Conservation (phyloP, 768 basidiomycete species). For the Mycena rebaudengoi region DNA sequence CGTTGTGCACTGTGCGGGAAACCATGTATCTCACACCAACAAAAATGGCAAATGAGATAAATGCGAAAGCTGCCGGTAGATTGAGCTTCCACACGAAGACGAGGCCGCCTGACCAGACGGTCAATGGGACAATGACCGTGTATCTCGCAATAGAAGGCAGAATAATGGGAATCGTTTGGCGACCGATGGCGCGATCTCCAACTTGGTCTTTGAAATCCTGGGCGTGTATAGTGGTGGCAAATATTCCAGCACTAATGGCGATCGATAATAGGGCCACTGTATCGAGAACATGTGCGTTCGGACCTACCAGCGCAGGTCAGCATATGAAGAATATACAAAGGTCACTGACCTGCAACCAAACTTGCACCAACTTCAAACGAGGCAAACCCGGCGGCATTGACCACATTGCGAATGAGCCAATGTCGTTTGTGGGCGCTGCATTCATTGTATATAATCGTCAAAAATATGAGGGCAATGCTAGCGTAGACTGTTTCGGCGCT, state of each 20-base stretch:
- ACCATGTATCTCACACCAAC: slow-evolving; percentile 24
- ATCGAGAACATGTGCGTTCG: slow-evolving; percentile 34
- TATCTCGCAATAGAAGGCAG: slow-evolving; percentile 44
- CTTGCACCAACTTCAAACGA: slow-evolving; percentile 49
- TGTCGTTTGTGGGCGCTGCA: slow-evolving; percentile 40
- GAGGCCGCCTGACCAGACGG: slow-evolving; percentile 47
- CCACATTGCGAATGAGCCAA: slow-evolving; percentile 47
- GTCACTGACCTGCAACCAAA: slow-evolving; percentile 43
- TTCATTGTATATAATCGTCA: slow-evolving; percentile 48
- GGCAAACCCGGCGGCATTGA: slow-evolving; percentile 49
- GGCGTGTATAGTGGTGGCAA: slow-evolving; percentile 55
- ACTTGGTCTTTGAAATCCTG: slow-evolving; percentile 56
- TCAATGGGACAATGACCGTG: slow-evolving; percentile 42
- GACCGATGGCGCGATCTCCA: slow-evolving; percentile 50
- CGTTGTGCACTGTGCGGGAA: neutral
- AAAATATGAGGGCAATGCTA: slow-evolving; percentile 44
- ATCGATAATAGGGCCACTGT: slow-evolving; percentile 40
- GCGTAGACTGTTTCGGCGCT: slow-evolving; percentile 40
- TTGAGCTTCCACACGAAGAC: slow-evolving; percentile 46
- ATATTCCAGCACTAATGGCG: slow-evolving; percentile 45
- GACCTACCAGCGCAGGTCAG: slow-evolving; percentile 31
- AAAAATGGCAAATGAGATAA: slow-evolving; percentile 41
- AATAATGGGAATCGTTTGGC: slow-evolving; percentile 54
- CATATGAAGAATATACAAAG: neutral
- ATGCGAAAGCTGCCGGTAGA: slow-evolving; percentile 28